Evolutionary conservation across 1,284 basidiomycete species (phyloP), one percentile per base, ranked within the genome.

Genomic region (Bondarzewia mesenterica): DNA sequence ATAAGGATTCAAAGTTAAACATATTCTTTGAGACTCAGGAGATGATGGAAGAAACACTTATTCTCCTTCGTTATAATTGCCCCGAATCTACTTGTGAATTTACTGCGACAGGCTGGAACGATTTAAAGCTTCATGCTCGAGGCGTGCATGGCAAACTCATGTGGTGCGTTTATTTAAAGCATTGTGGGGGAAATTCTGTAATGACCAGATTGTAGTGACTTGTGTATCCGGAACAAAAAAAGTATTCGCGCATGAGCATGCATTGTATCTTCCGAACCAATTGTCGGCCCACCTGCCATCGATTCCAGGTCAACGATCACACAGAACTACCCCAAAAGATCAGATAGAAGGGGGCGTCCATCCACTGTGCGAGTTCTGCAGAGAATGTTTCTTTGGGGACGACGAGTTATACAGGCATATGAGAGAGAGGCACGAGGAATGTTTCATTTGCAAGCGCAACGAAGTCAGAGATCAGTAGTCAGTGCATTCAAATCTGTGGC

Each of bases 351-450:
- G 83, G 15, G 82, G 80, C 2, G 65, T 85, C 2, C 92, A 95
- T 58, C 86, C 90, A 0, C 63, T 87, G n/a, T 95, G 93, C 66
- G 82, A 85, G 58, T 99, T 97, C 66, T 98, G 95, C 61, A 79
- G 80, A 23, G 83, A 89, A 57, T 91, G 88, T 57, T 95, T 89
- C 74, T 97, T 95, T 64, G 73, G 85, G 25, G 85, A 88, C 51
- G 95, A 99, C 60, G 93, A 95, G 61, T 69, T 98, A n/a, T 97
- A 86, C 63, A 72, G 83, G 35, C 96, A 99, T 67, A 93, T 97
- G 86, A 80, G 94, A 41, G 87, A 94, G 60, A 73, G 72, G 42
- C 95, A 99, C 68, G 95, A 99, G 63, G 94, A 99, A 61, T 99
- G 96, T 64, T 96, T 96, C 60, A 71, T 99, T 25, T 99, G 96